phyloP scores from a whole-genome alignment of 2,329 filamentous ascomycete genomes.

The Paraphoma sp. region DNA sequence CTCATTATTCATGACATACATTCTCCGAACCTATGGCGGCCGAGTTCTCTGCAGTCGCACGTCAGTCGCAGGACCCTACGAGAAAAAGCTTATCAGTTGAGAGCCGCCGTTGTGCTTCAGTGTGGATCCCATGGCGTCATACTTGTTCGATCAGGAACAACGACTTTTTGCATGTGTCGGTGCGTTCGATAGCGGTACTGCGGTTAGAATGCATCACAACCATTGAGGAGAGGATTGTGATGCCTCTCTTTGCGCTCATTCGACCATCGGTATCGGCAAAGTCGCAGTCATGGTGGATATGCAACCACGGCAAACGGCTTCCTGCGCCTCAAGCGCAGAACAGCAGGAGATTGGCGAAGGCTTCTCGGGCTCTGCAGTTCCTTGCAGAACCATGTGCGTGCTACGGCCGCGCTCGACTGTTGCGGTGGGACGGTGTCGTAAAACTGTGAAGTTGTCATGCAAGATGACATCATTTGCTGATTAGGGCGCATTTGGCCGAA shows the following conservation, averaged over 20 bases:
- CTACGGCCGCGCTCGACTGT: conserved; percentile 37
- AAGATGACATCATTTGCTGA: conserved; percentile 33
- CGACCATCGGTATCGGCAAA: conserved; percentile 15
- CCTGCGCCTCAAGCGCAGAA: conserved; percentile 11
- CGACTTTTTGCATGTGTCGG: conserved; percentile 1
- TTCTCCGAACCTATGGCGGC: conserved; percentile 16
- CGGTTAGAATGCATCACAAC: conserved; percentile 2
- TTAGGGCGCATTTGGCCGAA: conserved; percentile 24
- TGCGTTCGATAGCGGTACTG: conserved; percentile 10
- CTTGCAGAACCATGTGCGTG: conserved; percentile 25
- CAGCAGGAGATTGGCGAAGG: conserved; percentile 5
- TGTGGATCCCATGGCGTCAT: conserved; percentile 30
- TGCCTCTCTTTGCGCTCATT: conserved; percentile 29
- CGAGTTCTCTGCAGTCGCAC: conserved; percentile 13
- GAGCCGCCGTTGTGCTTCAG: conserved; percentile 14
- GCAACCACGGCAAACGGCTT: conserved; percentile 12
- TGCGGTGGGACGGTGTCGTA: conserved; percentile 28
- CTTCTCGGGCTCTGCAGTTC: conserved; percentile 18
- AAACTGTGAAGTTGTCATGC: conserved; percentile 25
- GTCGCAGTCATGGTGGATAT: conserved; percentile 34
- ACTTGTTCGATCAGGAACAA: conserved; percentile 10
- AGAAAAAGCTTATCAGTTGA: conserved; percentile 23
- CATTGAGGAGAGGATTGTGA: conserved; percentile 25
- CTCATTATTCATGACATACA: conserved; percentile 15
- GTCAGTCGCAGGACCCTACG: conserved; percentile 21